phyloP scores from a whole-genome alignment of 2,329 filamentous ascomycete genomes.

The Aaosphaeria pasadenensis region DNA sequence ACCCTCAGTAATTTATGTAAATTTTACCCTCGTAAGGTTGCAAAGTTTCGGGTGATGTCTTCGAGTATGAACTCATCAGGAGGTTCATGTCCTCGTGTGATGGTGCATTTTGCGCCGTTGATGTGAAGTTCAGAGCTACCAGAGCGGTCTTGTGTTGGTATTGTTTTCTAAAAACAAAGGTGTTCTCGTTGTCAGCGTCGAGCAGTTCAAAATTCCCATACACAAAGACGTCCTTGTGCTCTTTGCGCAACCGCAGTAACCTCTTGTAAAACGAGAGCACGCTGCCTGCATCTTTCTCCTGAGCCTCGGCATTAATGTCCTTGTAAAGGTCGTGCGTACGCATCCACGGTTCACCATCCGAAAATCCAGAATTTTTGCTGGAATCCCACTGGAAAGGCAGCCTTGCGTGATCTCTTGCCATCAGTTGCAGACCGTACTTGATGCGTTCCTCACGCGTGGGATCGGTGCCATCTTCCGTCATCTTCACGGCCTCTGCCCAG shows the following conservation, averaged over 20 bases:
- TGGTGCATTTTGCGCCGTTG: slow-evolving; percentile 10
- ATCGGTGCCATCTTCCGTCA: slow-evolving; percentile 26
- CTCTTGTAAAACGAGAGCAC: slow-evolving; percentile 61
- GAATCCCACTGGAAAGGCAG: slow-evolving; percentile 70
- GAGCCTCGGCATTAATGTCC: slow-evolving; percentile 57
- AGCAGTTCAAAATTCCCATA: slow-evolving; percentile 63
- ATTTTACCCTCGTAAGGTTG: slow-evolving; percentile 37
- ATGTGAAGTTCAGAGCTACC: slow-evolving; percentile 40
- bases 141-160: slow-evolving; percentile 28
- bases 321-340: slow-evolving; percentile 61
- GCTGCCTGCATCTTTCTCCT: slow-evolving; percentile 49
- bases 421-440: slow-evolving; percentile 53
- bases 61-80: slow-evolving; percentile 46
- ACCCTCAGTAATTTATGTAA: slow-evolving; percentile 25
- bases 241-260: slow-evolving; percentile 60
- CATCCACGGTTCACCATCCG: slow-evolving; percentile 65
- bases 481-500: slow-evolving; percentile 34
- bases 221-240: slow-evolving; percentile 61
- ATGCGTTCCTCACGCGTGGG: slow-evolving; percentile 30
- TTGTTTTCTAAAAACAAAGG: slow-evolving; percentile 51
- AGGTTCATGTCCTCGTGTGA: slow-evolving; percentile 18
- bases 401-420: slow-evolving; percentile 66
- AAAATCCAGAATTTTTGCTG: slow-evolving; percentile 63
- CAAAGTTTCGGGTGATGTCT: slow-evolving; percentile 16
- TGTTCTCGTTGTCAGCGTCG: slow-evolving; percentile 48